A percentile compares a stretch with the other conserved stretches of the same genome.
Conservation (phyloP, 768 basidiomycete species). For the Boletus rex-veris region DNA sequence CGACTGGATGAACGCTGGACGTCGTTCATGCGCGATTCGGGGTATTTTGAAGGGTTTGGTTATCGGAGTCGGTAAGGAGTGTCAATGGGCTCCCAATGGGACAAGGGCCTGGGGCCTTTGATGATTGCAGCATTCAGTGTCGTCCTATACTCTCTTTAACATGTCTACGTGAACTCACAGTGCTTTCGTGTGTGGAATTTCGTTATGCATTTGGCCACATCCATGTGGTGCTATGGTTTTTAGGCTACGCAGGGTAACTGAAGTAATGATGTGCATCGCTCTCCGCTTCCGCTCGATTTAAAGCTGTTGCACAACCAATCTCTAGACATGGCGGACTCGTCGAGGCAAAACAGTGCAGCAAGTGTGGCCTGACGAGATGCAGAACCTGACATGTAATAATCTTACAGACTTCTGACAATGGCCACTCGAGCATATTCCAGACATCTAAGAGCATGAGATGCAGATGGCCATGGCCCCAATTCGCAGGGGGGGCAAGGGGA, state of each 20-base stretch:
- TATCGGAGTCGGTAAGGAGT: constrained; percentile 21
- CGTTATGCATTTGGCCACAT: not conserved
- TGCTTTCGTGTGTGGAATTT: not conserved
- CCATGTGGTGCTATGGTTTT: not conserved
- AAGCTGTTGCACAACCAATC: no score
- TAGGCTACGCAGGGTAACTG: not conserved
- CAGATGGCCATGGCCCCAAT: no score
- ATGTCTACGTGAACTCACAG: not conserved
- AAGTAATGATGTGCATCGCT: no score
- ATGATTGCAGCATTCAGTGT: not conserved
- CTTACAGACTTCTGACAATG: no score
- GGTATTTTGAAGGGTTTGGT: constrained; percentile 38
- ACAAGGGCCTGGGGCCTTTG: not conserved
- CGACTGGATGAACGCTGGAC: constrained; percentile 57
- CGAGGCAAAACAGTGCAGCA: no score
- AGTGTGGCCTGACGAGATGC: no score
- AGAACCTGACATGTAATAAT: no score
- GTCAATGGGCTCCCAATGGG: not conserved
- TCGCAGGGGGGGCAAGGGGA: no score
- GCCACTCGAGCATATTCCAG: no score
- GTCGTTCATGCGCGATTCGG: constrained; percentile 58
- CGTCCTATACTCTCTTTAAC: not conserved
- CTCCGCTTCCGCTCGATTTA: no score
- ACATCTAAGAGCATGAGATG: no score
- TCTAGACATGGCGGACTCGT: no score